Evolutionary conservation across 805 yeast species (phyloP).

Genomic region (Candida pini): DNA sequence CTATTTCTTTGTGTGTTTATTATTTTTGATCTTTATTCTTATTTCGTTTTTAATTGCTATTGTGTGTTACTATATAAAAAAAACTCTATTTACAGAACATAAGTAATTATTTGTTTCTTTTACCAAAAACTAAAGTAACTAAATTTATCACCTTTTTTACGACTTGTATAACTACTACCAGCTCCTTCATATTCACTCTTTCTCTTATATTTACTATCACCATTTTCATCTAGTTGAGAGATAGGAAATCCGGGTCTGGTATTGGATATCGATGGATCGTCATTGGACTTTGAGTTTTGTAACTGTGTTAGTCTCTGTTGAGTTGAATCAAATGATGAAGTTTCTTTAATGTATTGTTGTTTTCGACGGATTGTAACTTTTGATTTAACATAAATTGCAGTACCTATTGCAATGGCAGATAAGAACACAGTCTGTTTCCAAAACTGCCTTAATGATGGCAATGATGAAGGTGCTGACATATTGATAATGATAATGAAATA

Average conservation of each 20-base stretch:
- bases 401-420: slow-evolving; percentile 24
- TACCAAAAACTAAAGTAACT: slow-evolving; percentile 11
- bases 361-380: slow-evolving; percentile 31
- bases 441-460: slow-evolving; percentile 22
- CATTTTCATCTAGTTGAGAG: slow-evolving; percentile 18
- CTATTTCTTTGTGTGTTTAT: neutral
- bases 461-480: slow-evolving; percentile 11
- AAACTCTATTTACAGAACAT: too few species aligned
- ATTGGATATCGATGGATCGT: slow-evolving; percentile 24
- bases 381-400: slow-evolving; percentile 30
- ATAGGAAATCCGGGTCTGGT: slow-evolving; percentile 31
- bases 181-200: slow-evolving; percentile 66
- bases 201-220: slow-evolving; percentile 36
- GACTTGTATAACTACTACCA: slow-evolving; percentile 52
- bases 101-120: too few species aligned
- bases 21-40: neutral
- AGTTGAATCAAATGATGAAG: slow-evolving; percentile 27
- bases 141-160: slow-evolving; percentile 33
- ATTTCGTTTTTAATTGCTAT: neutral
- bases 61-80: too few species aligned
- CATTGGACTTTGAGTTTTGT: slow-evolving; percentile 11
- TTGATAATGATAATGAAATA: neutral
- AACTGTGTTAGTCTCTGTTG: slow-evolving; percentile 18
- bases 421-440: slow-evolving; percentile 30
- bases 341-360: slow-evolving; percentile 30